These are phyloP conservation scores for Candida tallmaniae DNA, from an alignment of 805 yeast genomes.

Conservation along the genomic window DNA sequence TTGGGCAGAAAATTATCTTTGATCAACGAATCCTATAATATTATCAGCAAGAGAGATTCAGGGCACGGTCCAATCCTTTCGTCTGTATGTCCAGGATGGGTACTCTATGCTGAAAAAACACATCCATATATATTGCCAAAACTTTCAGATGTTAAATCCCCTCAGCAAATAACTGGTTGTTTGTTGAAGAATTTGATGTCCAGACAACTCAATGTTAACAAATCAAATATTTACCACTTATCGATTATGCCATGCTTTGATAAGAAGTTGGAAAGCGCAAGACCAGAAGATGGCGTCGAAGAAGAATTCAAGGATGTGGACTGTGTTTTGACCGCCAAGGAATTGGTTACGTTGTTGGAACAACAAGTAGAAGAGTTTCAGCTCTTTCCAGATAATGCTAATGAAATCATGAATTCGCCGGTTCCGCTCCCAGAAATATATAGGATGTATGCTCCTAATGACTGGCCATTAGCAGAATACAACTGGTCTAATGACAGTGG, in stretches of 20 bases:
- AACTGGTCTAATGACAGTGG: constrained; percentile 78
- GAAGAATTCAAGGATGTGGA: constrained; percentile 59
- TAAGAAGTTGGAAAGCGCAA: constrained; percentile 89
- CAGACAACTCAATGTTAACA: constrained; percentile 21
- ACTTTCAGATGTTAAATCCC: constrained; percentile 73
- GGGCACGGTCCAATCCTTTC: constrained; percentile 52
- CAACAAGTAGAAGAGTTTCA: constrained; percentile 43
- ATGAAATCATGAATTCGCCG: constrained; percentile 8
- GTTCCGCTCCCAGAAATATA: constrained; percentile 18
- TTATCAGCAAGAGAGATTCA: constrained; percentile 40
- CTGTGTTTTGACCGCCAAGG: constrained; percentile 90
- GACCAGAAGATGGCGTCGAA: constrained; percentile 53
- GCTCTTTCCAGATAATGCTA: constrained; percentile 16
- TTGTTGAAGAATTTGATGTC: constrained; percentile 54
- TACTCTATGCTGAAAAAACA: constrained; percentile 90
- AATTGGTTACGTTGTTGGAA: constrained; percentile 66
- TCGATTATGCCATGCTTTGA: constrained; percentile 97
- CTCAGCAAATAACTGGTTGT: constrained; percentile 90
- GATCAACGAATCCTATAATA: constrained; percentile 33
- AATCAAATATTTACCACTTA: constrained; percentile 63
- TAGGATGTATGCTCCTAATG: constrained; percentile 43
- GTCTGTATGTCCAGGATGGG: constrained; percentile 94
- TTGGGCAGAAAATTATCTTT: constrained; percentile 71
- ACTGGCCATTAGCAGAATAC: constrained; percentile 56
- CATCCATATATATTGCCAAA: constrained; percentile 77